A percentile compares a stretch with the other conserved stretches of the same genome.
These are phyloP conservation scores for Esteya vermicola DNA, from an alignment of 2,329 filamentous ascomycete species.

Conservation along the genomic window DNA sequence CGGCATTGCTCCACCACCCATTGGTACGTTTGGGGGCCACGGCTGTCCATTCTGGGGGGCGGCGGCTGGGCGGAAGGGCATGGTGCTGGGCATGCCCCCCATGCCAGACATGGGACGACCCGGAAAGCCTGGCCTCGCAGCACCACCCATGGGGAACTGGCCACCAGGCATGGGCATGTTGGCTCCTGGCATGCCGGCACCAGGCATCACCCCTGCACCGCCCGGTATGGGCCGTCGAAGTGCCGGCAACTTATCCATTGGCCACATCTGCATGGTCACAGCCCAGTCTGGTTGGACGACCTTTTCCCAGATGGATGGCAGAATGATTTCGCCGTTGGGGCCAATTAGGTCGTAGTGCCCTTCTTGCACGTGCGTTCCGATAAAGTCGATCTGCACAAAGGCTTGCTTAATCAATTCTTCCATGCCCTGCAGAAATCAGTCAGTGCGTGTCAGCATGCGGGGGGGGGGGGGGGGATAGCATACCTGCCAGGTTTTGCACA, in stretches of 20 bases:
- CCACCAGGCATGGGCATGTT: too few species aligned
- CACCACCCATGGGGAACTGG: not conserved
- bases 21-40: too few species aligned
- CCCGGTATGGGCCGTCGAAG: too few species aligned
- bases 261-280: conserved; percentile 45
- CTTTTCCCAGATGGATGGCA: conserved; percentile 69
- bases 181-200: conserved; percentile 1
- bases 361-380: conserved; percentile 61
- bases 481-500: conserved; percentile 76
- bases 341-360: conserved; percentile 72
- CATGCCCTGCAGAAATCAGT: conserved; percentile 39
- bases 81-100: too few species aligned
- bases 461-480: conserved; percentile 17
- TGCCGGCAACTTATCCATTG: conserved; percentile 29
- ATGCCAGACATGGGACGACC: too few species aligned
- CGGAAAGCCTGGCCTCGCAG: too few species aligned
- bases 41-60: too few species aligned
- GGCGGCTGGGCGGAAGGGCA: too few species aligned
- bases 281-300: conserved; percentile 66
- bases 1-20: too few species aligned
- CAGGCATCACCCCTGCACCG: too few species aligned
- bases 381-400: conserved; percentile 62
- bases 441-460: not conserved
- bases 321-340: conserved; percentile 68
- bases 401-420: conserved; percentile 76